Percentiles rank a stretch among this genome's conserved stretches.
Evolutionary conservation across 1,284 basidiomycete genomes (phyloP).

Genomic region (Meira miltonrushii): DNA sequence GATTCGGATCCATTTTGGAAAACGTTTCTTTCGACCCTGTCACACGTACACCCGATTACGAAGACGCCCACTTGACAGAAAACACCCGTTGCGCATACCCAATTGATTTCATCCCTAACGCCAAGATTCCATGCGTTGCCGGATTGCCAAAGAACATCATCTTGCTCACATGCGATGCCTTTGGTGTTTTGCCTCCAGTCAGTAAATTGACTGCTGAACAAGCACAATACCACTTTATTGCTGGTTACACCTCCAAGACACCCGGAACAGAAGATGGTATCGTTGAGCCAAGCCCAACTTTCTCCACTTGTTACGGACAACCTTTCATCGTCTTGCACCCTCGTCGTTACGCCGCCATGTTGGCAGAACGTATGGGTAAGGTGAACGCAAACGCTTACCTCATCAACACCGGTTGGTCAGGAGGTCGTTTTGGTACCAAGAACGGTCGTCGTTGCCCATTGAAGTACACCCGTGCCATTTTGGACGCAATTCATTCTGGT

Average conservation of each 20-base stretch:
- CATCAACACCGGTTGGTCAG: conserved; percentile 98
- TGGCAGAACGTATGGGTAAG: conserved; percentile 87
- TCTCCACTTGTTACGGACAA: conserved; percentile 97
- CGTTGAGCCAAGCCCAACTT: conserved; percentile 94
- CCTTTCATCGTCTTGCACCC: conserved; percentile 95
- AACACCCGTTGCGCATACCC: conserved; percentile 78
- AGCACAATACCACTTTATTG: conserved; percentile 70
- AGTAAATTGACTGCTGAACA: conserved; percentile 87
- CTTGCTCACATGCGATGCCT: conserved; percentile 97
- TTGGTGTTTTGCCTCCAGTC: conserved; percentile 94
- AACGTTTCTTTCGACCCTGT: conserved; percentile 97
- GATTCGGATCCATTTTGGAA: conserved; percentile 92
- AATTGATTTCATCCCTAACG: conserved; percentile 78
- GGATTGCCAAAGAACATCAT: conserved; percentile 71
- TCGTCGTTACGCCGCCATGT: conserved; percentile 83
- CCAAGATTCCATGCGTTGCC: conserved; percentile 60
- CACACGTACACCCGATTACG: conserved; percentile 83
- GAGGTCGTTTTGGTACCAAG: conserved; percentile 76
- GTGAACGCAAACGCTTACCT: conserved; percentile 93
- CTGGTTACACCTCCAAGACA: conserved; percentile 74
- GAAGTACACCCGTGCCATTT: conserved; percentile 78
- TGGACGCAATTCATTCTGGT: conserved; percentile 94
- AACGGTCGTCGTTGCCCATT: conserved; percentile 51
- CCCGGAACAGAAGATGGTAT: conserved; percentile 98
- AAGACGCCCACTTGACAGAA: conserved; percentile 93